phyloP scores from a whole-genome alignment of 768 basidiomycete genomes.

The Cubamyces lactineus region DNA sequence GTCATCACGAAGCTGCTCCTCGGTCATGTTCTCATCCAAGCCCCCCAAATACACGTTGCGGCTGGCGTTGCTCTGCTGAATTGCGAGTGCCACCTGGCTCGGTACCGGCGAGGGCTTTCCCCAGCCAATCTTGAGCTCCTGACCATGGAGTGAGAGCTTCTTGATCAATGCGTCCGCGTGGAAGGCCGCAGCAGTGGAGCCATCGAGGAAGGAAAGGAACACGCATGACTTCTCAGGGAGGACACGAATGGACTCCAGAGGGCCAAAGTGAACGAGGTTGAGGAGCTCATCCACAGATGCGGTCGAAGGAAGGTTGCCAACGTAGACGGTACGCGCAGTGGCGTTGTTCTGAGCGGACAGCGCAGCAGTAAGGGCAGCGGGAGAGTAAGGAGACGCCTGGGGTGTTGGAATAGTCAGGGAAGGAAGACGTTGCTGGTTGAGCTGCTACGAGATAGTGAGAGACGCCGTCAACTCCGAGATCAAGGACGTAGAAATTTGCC shows the following conservation, averaged over 20 bases:
- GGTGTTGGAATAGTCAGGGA: slow-evolving; percentile 72
- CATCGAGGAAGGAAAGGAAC: slow-evolving; percentile 97
- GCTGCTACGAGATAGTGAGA: slow-evolving; percentile 38
- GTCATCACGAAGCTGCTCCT: slow-evolving; percentile 91
- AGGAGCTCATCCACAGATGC: slow-evolving; percentile 98
- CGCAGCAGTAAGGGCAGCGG: slow-evolving; percentile 75
- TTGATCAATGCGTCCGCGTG: slow-evolving; percentile 96
- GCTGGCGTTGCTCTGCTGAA: slow-evolving; percentile 90
- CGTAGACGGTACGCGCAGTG: slow-evolving; percentile 90
- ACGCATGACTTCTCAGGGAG: slow-evolving; percentile 97
- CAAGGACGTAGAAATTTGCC: background rate
- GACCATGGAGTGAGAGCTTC: slow-evolving; percentile 89
- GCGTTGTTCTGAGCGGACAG: slow-evolving; percentile 60
- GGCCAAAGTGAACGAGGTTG: slow-evolving; percentile 97
- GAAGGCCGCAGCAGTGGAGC: slow-evolving; percentile 91
- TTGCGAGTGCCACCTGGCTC: slow-evolving; percentile 82
- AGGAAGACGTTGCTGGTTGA: slow-evolving; percentile 63
- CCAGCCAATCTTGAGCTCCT: slow-evolving; percentile 99
- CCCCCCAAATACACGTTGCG: slow-evolving; percentile 97
- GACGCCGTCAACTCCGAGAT: background rate
- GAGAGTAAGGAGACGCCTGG: slow-evolving; percentile 75
- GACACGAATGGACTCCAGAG: slow-evolving; percentile 92
- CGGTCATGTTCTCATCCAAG: slow-evolving; percentile 86
- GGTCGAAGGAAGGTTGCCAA: slow-evolving; percentile 93
- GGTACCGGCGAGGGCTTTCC: slow-evolving; percentile 93